These are phyloP conservation scores for Macroventuria anomochaeta DNA, from an alignment of 2,329 filamentous ascomycete species.

Conservation along the genomic window DNA sequence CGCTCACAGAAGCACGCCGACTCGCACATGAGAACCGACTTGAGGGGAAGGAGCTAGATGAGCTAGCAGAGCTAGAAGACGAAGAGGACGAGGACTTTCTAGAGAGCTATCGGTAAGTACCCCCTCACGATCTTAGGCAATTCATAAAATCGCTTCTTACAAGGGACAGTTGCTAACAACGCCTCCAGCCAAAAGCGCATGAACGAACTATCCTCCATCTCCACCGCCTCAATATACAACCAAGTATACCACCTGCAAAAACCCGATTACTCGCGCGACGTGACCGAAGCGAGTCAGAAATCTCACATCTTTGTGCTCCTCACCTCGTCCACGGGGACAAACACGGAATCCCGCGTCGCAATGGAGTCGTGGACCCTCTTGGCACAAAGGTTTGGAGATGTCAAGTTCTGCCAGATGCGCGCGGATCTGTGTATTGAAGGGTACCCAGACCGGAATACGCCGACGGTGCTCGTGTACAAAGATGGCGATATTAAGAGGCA, in stretches of 20 bases:
- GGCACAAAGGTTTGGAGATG: conserved; percentile 83
- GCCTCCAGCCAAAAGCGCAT: conserved; percentile 74
- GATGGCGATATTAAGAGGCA: conserved; percentile 93
- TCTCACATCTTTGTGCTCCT: conserved; percentile 76
- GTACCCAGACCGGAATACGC: conserved; percentile 93
- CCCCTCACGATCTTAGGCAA: too few relatives aligned
- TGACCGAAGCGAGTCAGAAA: conserved; percentile 85
- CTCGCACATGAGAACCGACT: conserved; percentile 90
- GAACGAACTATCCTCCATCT: conserved; percentile 77
- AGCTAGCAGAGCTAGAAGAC: conserved; percentile 91
- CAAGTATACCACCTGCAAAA: conserved; percentile 94
- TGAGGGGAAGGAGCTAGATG: conserved; percentile 92
- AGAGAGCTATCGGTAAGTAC: conserved; percentile 75
- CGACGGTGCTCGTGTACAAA: conserved; percentile 90
- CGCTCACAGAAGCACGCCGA: conserved; percentile 79
- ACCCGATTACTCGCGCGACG: conserved; percentile 87
- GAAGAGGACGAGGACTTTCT: conserved; percentile 94
- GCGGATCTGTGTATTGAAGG: conserved; percentile 94
- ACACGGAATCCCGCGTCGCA: conserved; percentile 83
- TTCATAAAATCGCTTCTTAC: too few relatives aligned
- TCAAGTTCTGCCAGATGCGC: conserved; percentile 97
- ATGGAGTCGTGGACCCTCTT: conserved; percentile 86
- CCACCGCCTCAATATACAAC: conserved; percentile 81
- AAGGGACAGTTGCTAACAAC: not conserved
- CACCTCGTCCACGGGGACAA: conserved; percentile 77